phyloP scores from a whole-genome alignment of 2,329 filamentous ascomycete species.

The Knoxdaviesia capensis region DNA sequence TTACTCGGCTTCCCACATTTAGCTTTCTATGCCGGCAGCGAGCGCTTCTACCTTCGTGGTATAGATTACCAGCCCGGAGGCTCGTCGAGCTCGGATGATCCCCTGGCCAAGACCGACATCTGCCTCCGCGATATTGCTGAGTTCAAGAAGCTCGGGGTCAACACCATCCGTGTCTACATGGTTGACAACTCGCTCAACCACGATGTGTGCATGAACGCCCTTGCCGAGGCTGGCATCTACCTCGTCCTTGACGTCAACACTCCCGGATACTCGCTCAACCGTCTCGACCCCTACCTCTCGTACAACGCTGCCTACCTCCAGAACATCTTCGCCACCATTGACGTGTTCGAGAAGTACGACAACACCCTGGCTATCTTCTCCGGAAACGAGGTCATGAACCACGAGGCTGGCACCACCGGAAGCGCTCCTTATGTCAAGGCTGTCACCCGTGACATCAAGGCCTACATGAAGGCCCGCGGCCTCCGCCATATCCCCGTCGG shows the following conservation, averaged over 20 bases:
- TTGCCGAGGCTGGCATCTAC: conserved; percentile 77
- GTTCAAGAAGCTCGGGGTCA: conserved; percentile 74
- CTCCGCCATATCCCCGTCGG: conserved; percentile 53
- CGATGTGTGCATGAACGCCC: conserved; percentile 64
- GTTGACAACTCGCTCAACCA: conserved; percentile 73
- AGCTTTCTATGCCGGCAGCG: conserved; percentile 34
- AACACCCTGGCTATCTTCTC: conserved; percentile 81
- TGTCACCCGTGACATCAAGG: conserved; percentile 55
- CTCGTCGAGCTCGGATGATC: conserved; percentile 39
- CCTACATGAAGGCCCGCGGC: conserved; percentile 41
- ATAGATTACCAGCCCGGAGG: conserved; percentile 45
- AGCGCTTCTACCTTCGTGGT: conserved; percentile 38
- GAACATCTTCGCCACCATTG: conserved; percentile 71
- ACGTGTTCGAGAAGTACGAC: conserved; percentile 61
- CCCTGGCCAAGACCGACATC: conserved; percentile 46
- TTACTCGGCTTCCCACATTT: not conserved
- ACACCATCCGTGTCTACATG: conserved; percentile 82
- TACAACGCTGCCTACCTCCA: conserved; percentile 79
- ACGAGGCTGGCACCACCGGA: conserved; percentile 37
- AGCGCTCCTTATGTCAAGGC: conserved; percentile 61
- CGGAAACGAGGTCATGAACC: conserved; percentile 64
- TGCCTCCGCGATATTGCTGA: conserved; percentile 65
- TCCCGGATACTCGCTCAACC: conserved; percentile 76
- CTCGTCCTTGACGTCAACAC: conserved; percentile 81
- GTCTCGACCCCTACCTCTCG: conserved; percentile 41